Conservation (phyloP, 169 alveolate species). For the Cryptosporidium xiaoi region DNA sequence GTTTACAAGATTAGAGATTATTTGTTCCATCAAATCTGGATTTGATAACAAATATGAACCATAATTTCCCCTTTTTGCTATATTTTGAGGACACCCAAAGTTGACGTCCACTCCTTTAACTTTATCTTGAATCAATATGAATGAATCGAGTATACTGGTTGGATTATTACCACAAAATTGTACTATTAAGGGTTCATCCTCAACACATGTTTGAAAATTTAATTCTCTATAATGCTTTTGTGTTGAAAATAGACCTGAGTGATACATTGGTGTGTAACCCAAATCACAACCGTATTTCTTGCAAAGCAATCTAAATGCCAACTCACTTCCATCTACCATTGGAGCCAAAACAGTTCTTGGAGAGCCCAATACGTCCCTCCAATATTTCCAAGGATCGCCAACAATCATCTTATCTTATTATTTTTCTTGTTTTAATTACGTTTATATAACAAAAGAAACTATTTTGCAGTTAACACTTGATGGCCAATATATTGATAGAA, state of each 20-base stretch:
- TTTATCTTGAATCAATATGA: constrained; percentile 86
- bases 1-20: constrained; percentile 84
- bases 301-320: constrained; percentile 86
- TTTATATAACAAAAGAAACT: too few species aligned
- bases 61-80: constrained; percentile 92
- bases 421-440: too few species aligned
- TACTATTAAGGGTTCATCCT: constrained; percentile 84
- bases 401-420: too few species aligned
- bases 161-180: constrained; percentile 93
- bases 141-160: constrained; percentile 83
- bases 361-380: constrained; percentile 71
- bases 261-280: constrained; percentile 93
- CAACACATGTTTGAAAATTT: constrained; percentile 76
- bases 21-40: constrained; percentile 82
- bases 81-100: constrained; percentile 94
- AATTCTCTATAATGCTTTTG: constrained; percentile 73
- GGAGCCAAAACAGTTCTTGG: constrained; percentile 86
- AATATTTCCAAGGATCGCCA: constrained; percentile 41
- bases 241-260: constrained; percentile 83
- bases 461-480: too few species aligned
- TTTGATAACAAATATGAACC: constrained; percentile 92
- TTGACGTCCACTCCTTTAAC: constrained; percentile 93
- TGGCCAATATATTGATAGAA: too few species aligned
- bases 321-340: constrained; percentile 84
- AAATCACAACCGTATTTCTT: constrained; percentile 88